Conservation (phyloP, 23 red algal species). For the Gracilariopsis chorda region DNA sequence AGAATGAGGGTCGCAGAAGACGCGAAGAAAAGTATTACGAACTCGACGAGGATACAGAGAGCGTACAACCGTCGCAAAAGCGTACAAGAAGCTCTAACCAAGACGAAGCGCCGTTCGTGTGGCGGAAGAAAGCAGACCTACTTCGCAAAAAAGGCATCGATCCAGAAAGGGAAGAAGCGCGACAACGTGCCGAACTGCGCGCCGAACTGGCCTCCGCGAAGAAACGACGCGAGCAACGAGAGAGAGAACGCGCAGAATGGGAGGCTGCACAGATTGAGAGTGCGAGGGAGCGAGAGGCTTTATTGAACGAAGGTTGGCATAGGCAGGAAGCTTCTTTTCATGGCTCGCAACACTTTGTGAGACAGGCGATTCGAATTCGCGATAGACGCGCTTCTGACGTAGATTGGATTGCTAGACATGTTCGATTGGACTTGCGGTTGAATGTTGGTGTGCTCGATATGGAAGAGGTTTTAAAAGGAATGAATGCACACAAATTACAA, state of each 20-base stretch:
- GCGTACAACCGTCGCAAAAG: no score
- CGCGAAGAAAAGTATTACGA: no score
- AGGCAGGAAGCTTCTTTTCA: slow-evolving; percentile 69
- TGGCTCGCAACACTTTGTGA: slow-evolving; percentile 62
- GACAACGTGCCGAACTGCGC: slow-evolving; percentile 7
- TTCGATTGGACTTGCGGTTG: slow-evolving; percentile 45
- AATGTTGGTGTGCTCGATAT: not conserved
- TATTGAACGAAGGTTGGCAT: slow-evolving; percentile 54
- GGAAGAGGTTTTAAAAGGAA: slow-evolving; percentile 19
- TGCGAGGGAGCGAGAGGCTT: slow-evolving; percentile 43
- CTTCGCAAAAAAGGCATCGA: slow-evolving; percentile 38
- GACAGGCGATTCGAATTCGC: slow-evolving; percentile 75
- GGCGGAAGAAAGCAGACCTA: slow-evolving; percentile 73
- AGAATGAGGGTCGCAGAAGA: no score
- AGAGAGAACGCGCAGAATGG: slow-evolving; percentile 52
- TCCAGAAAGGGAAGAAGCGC: slow-evolving; percentile 23
- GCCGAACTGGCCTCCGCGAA: slow-evolving; percentile 68
- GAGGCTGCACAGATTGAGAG: slow-evolving; percentile 21
- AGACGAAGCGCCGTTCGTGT: slow-evolving; percentile 54
- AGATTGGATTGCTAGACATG: slow-evolving; percentile 62
- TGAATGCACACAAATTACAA: not conserved
- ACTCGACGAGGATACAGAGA: no score
- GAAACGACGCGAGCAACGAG: slow-evolving; percentile 27
- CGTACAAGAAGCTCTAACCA: no score
- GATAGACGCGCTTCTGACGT: slow-evolving; percentile 20